Conservation (phyloP, 2,329 filamentous ascomycete species). For the Keithomyces neogunnii region DNA sequence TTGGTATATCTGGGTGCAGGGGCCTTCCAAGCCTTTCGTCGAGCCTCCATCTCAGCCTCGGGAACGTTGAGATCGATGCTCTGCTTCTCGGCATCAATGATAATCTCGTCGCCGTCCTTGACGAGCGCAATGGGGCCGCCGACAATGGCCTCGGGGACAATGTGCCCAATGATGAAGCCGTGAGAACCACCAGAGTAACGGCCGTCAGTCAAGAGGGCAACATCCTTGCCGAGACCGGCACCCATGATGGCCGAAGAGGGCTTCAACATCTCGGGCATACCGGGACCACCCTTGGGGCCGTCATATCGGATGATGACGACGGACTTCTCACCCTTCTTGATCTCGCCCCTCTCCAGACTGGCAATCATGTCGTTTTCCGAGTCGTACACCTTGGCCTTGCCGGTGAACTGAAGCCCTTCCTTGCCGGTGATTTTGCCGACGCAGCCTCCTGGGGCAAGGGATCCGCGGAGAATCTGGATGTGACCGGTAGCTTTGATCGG, state of each 20-base stretch:
- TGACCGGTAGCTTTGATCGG: slow-evolving; percentile 85
- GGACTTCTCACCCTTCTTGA: slow-evolving; percentile 79
- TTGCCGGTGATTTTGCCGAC: slow-evolving; percentile 95
- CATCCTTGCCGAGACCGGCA: slow-evolving; percentile 68
- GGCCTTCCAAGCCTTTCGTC: slow-evolving; percentile 52
- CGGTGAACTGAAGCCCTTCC: slow-evolving; percentile 75
- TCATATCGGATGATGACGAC: slow-evolving; percentile 90
- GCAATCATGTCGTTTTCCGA: slow-evolving; percentile 74
- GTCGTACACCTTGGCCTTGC: slow-evolving; percentile 75
- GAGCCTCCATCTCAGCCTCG: slow-evolving; percentile 52
- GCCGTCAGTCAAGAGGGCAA: slow-evolving; percentile 66
- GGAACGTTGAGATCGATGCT: slow-evolving; percentile 59
- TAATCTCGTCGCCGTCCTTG: slow-evolving; percentile 70
- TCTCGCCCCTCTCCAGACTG: slow-evolving; percentile 66
- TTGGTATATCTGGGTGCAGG: slow-evolving; percentile 50
- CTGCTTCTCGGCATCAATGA: slow-evolving; percentile 72
- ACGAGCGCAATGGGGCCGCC: slow-evolving; percentile 80
- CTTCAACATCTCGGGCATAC: slow-evolving; percentile 94
- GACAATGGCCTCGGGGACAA: slow-evolving; percentile 79
- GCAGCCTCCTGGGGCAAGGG: slow-evolving; percentile 75
- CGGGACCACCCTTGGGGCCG: slow-evolving; percentile 85
- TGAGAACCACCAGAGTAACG: slow-evolving; percentile 76
- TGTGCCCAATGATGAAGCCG: slow-evolving; percentile 81
- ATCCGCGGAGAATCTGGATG: slow-evolving; percentile 79
- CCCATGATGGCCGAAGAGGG: slow-evolving; percentile 92